These are phyloP conservation scores for Lentithecium fluviatile DNA, from an alignment of 495 filamentous ascomycete genomes.

Conservation along the genomic window DNA sequence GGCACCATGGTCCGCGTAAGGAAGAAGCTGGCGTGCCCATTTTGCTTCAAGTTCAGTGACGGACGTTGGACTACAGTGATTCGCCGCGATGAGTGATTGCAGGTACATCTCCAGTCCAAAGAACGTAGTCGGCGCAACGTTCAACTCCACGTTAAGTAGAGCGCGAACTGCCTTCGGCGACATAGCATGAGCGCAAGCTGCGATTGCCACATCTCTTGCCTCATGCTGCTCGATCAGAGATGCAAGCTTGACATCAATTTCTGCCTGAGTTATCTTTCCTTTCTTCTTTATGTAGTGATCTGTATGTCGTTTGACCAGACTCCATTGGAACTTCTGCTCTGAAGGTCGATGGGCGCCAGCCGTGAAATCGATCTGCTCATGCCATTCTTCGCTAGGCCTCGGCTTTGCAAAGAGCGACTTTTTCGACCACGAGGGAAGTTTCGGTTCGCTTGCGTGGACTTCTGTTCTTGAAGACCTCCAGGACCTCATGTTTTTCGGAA, in stretches of 20 bases:
- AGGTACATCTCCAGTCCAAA: conserved; percentile 27
- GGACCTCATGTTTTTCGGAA: neutral
- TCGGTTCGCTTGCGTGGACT: neutral
- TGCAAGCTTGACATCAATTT: conserved; percentile 21
- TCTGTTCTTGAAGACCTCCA: neutral
- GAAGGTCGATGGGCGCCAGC: conserved; percentile 6
- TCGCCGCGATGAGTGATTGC: conserved; percentile 26
- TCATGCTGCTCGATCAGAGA: conserved; percentile 28
- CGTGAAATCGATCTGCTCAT: conserved; percentile 23
- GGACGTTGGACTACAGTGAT: conserved; percentile 10
- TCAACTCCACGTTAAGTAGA: conserved; percentile 27
- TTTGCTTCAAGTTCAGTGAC: conserved; percentile 27
- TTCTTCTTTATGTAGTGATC: conserved; percentile 33
- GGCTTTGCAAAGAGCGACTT: conserved; percentile 19
- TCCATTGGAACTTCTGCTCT: conserved; percentile 16
- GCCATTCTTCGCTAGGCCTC: conserved; percentile 30
- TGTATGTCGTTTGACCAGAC: conserved; percentile 15
- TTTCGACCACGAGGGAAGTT: neutral
- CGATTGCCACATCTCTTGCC: conserved; percentile 30
- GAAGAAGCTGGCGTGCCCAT: conserved; percentile 23
- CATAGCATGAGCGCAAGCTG: conserved; percentile 33
- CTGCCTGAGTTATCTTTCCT: conserved; percentile 21
- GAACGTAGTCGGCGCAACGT: conserved; percentile 24
- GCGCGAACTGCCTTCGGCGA: conserved; percentile 18
- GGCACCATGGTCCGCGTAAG: conserved; percentile 21